Evolutionary conservation across 2,329 filamentous ascomycete genomes (phyloP).

Genomic region (Calonectria crousiana): DNA sequence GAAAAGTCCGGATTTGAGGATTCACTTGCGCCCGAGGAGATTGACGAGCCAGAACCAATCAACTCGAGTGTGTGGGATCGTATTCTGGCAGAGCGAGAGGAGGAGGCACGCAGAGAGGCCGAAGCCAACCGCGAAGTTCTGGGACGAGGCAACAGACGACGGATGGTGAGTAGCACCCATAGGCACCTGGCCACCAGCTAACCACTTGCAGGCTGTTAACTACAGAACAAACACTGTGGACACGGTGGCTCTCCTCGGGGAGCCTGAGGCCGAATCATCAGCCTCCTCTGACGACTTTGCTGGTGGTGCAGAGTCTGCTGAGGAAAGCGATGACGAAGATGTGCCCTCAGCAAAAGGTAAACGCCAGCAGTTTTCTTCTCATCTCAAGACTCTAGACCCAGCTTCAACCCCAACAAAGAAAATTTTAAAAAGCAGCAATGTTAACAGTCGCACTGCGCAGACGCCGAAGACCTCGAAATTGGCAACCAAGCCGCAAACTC

Average conservation of each 20-base stretch:
- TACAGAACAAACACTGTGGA: slow-evolving; percentile 47
- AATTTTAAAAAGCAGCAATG: slow-evolving; percentile 38
- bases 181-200: slow-evolving; percentile 19
- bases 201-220: slow-evolving; percentile 48
- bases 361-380: slow-evolving; percentile 44
- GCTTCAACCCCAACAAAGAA: slow-evolving; percentile 43
- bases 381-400: slow-evolving; percentile 35
- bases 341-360: slow-evolving; percentile 50
- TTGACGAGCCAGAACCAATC: slow-evolving; percentile 65
- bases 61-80: slow-evolving; percentile 87
- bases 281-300: slow-evolving; percentile 52
- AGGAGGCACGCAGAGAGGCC: slow-evolving; percentile 79
- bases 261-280: slow-evolving; percentile 42
- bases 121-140: slow-evolving; percentile 78
- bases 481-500: slow-evolving; percentile 28
- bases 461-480: slow-evolving; percentile 38
- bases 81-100: slow-evolving; percentile 87
- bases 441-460: slow-evolving; percentile 51
- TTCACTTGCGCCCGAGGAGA: slow-evolving; percentile 64
- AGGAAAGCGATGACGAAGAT: slow-evolving; percentile 49
- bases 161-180: slow-evolving; percentile 51
- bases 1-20: slow-evolving; percentile 77
- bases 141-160: slow-evolving; percentile 85
- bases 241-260: slow-evolving; percentile 39
- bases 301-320: slow-evolving; percentile 43